phyloP scores from a whole-genome alignment of 345 rosid genomes.

The Corchorus olitorius region DNA sequence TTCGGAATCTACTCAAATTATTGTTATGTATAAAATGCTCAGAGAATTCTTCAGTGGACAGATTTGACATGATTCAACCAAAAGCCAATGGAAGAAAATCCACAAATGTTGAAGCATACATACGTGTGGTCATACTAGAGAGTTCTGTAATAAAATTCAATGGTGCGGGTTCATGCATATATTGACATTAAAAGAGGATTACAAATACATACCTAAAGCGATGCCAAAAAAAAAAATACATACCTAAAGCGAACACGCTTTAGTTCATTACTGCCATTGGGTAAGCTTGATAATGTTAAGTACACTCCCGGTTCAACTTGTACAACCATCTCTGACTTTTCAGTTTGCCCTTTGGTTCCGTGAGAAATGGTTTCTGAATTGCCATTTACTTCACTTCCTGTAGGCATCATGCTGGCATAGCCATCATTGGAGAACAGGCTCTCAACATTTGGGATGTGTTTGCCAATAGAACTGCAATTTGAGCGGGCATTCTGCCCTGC shows the following conservation, averaged over 20 bases:
- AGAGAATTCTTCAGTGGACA: neutral
- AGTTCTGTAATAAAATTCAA: neutral
- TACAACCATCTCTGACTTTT: slow-evolving; percentile 56
- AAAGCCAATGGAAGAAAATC: slow-evolving; percentile 3
- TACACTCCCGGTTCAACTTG: slow-evolving; percentile 88
- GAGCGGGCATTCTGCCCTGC: slow-evolving; percentile 38
- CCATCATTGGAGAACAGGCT: slow-evolving; percentile 31
- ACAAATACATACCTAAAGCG: slow-evolving; percentile 67
- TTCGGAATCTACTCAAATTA: neutral
- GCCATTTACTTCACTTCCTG: slow-evolving; percentile 38
- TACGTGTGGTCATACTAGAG: neutral
- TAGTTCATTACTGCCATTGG: slow-evolving; percentile 72
- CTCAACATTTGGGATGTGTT: slow-evolving; percentile 23
- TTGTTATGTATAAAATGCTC: neutral
- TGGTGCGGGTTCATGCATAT: neutral
- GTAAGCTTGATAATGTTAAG: slow-evolving; percentile 59
- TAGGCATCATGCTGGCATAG: slow-evolving; percentile 40
- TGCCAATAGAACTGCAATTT: slow-evolving; percentile 31
- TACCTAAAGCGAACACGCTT: slow-evolving; percentile 91
- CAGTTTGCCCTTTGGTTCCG: slow-evolving; percentile 49
- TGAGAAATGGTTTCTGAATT: slow-evolving; percentile 36
- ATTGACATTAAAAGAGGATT: neutral
- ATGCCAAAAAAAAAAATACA: neutral
- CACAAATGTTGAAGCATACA: neutral
- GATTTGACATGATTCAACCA: neutral